phyloP scores from a whole-genome alignment of 352 stramenopile species.

The Globisporangium ultimum region DNA sequence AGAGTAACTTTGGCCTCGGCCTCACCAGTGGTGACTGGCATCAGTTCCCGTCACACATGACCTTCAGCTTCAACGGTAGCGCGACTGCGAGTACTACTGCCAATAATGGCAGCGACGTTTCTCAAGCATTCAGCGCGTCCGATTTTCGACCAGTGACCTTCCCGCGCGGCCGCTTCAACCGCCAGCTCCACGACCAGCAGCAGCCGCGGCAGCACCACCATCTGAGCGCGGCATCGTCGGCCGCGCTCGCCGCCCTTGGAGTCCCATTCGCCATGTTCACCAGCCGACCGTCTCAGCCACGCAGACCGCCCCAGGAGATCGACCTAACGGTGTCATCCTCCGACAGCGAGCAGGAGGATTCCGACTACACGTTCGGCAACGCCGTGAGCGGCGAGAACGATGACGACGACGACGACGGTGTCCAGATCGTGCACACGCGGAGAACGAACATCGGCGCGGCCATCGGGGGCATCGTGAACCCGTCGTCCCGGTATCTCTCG shows the following conservation, averaged over 20 bases:
- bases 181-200: constrained; percentile 1
- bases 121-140: neutral
- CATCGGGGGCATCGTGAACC: constrained; percentile 1
- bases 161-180: neutral
- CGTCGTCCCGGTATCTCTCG: constrained; percentile 18
- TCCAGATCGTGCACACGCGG: constrained; percentile 49
- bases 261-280: constrained; percentile 7
- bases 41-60: constrained; percentile 5
- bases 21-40: constrained; percentile 1
- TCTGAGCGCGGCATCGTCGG: neutral
- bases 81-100: constrained; percentile 1
- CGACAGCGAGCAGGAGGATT: constrained; percentile 37
- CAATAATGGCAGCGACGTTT: neutral
- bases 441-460: neutral
- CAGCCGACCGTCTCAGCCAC: neutral
- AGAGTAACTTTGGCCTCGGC: constrained; percentile 1
- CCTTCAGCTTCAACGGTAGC: neutral
- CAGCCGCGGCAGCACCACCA: constrained; percentile 2
- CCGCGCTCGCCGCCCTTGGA: neutral
- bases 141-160: neutral
- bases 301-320: constrained; percentile 38
- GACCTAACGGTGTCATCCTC: constrained; percentile 61
- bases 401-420: constrained; percentile 39
- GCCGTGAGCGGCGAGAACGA: constrained; percentile 7
- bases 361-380: constrained; percentile 1